Evolutionary conservation across 495 filamentous ascomycete genomes (phyloP).

Genomic region (Daldinia concentrica): DNA sequence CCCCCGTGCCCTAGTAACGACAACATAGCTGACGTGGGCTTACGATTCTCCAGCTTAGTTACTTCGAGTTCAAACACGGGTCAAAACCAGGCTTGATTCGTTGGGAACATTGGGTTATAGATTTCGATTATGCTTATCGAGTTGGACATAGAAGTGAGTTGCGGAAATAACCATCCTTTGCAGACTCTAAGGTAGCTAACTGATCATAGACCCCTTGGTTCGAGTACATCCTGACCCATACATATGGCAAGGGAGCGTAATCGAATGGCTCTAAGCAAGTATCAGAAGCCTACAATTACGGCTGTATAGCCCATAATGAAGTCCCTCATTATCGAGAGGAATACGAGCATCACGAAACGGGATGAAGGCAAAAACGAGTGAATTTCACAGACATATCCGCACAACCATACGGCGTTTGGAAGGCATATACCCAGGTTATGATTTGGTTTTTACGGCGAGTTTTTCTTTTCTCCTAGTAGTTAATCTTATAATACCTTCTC

Average conservation of each 20-base stretch:
- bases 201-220: slow-evolving; percentile 36
- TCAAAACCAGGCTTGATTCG: slow-evolving; percentile 38
- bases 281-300: background rate
- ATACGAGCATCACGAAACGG: background rate
- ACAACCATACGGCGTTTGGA: slow-evolving; percentile 24
- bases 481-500: background rate
- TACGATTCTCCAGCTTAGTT: slow-evolving; percentile 27
- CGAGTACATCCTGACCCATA: slow-evolving; percentile 44
- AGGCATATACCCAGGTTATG: slow-evolving; percentile 36
- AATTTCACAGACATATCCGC: background rate
- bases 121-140: slow-evolving; percentile 40
- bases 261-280: slow-evolving; percentile 31
- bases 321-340: background rate
- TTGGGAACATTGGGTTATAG: slow-evolving; percentile 48
- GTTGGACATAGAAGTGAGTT: slow-evolving; percentile 42
- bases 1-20: background rate
- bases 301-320: background rate
- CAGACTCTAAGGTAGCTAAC: slow-evolving; percentile 4
- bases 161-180: background rate
- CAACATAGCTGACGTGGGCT: background rate
- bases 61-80: slow-evolving; percentile 42
- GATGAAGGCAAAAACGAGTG: background rate
- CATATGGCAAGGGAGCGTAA: slow-evolving; percentile 38
- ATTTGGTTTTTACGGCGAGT: slow-evolving; percentile 13
- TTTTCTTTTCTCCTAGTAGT: background rate